Evolutionary conservation across 306 rosid genomes (phyloP).

Genomic region (Acacia confusa): DNA sequence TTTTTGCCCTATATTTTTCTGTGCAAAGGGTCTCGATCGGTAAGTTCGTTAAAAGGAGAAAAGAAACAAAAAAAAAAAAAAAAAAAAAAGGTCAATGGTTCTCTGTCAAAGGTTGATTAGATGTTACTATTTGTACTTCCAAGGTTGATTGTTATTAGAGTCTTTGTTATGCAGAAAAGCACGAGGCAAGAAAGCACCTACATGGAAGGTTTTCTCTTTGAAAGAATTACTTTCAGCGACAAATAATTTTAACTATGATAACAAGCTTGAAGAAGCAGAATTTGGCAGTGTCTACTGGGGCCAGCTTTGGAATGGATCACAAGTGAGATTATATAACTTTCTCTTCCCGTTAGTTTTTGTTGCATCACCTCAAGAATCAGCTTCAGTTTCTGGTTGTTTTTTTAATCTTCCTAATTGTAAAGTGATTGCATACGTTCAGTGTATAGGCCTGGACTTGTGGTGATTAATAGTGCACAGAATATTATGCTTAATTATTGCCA

Average conservation of each 20-base stretch:
- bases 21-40: slow-evolving; percentile 73
- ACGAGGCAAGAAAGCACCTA: slow-evolving; percentile 75
- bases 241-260: slow-evolving; percentile 91
- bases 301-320: slow-evolving; percentile 99
- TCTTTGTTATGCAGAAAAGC: slow-evolving; percentile 56
- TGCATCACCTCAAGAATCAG: not conserved
- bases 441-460: not conserved
- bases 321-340: slow-evolving; percentile 43
- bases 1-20: slow-evolving; percentile 57
- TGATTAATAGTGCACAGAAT: slow-evolving; percentile 5
- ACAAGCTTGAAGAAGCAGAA: slow-evolving; percentile 96
- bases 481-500: not conserved
- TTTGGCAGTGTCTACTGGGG: slow-evolving; percentile 99
- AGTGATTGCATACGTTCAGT: not conserved
- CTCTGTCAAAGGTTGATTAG: not conserved
- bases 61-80: no score
- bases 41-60: slow-evolving; percentile 29
- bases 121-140: not conserved
- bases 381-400: not conserved
- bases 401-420: not conserved
- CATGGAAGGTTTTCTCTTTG: slow-evolving; percentile 87
- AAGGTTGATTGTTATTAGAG: slow-evolving; percentile 27
- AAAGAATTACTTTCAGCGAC: slow-evolving; percentile 93
- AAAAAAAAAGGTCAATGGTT: not conserved
- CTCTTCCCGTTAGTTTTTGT: not conserved